Percentiles rank a stretch among this genome's conserved stretches.
These are phyloP conservation scores for Liquidambar formosana DNA, from an alignment of 164 flowering plant genomes.

Conservation along the genomic window DNA sequence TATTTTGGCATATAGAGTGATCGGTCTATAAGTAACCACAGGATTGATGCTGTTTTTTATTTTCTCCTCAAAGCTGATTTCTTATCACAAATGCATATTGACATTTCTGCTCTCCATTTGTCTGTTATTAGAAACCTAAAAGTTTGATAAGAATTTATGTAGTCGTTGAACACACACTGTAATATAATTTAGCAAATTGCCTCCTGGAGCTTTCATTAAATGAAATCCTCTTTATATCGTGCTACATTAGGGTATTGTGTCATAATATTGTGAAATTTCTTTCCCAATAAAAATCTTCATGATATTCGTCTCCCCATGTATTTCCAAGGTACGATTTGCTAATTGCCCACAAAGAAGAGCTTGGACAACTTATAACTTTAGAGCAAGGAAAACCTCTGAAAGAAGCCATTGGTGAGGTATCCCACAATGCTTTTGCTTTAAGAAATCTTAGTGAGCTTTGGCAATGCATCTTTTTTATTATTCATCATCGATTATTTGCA, in stretches of 20 bases:
- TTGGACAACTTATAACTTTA: constrained; percentile 91
- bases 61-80: no score
- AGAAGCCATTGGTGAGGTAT: constrained; percentile 96
- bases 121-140: no score
- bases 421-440: constrained; percentile 4
- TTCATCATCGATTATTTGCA: neutral
- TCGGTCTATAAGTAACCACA: no score
- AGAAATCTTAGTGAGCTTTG: constrained; percentile 1
- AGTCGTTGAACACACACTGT: no score
- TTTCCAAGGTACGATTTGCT: constrained; percentile 80
- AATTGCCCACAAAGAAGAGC: constrained; percentile 81
- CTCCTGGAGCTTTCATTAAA: no score
- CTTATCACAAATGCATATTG: no score
- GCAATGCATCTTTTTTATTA: neutral
- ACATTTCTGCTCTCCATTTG: no score
- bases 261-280: neutral
- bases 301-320: constrained; percentile 12
- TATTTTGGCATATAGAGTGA: no score
- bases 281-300: neutral
- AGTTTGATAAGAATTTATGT: no score
- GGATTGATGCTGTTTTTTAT: no score
- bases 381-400: constrained; percentile 98
- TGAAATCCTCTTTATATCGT: no score
- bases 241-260: neutral
- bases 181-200: no score